Conservation (phyloP, 176 grass and related monocot genomes). For the Rhynchospora tenuis region DNA sequence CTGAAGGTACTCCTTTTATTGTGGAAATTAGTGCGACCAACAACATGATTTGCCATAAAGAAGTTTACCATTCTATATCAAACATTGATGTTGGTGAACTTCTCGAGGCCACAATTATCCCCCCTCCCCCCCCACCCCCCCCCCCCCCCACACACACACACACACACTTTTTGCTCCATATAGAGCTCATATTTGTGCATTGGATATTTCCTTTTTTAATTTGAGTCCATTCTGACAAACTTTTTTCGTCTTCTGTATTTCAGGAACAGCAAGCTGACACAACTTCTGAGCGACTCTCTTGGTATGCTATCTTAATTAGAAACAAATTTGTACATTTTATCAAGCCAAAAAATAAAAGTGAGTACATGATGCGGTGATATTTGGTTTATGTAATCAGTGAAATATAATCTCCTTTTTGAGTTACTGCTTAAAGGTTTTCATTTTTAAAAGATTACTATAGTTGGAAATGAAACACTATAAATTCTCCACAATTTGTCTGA, state of each 20-base stretch:
- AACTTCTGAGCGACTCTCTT: slow-evolving; percentile 85
- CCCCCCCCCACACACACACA: no score
- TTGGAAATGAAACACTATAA: not conserved
- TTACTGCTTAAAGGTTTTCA: not conserved
- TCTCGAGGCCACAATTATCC: not conserved
- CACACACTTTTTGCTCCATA: not conserved
- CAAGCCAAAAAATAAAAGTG: not conserved
- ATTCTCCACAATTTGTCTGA: not conserved
- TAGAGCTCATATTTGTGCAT: not conserved
- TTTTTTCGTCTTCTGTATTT: slow-evolving; percentile 9
- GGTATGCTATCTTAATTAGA: slow-evolving; percentile 31
- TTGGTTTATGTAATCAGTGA: not conserved
- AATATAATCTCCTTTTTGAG: slow-evolving; percentile 2
- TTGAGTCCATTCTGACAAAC: not conserved
- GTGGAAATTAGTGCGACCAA: not conserved
- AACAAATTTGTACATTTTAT: not conserved
- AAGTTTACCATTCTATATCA: not conserved
- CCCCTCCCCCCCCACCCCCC: no score
- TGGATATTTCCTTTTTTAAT: not conserved
- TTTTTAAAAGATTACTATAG: not conserved
- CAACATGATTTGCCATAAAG: not conserved
- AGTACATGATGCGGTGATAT: not conserved
- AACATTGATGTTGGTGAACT: not conserved
- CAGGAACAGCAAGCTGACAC: slow-evolving; percentile 98
- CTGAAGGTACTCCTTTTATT: not conserved